Evolutionary conservation across 2,329 filamentous ascomycete genomes (phyloP).

Genomic region (Colletotrichum sp.): DNA sequence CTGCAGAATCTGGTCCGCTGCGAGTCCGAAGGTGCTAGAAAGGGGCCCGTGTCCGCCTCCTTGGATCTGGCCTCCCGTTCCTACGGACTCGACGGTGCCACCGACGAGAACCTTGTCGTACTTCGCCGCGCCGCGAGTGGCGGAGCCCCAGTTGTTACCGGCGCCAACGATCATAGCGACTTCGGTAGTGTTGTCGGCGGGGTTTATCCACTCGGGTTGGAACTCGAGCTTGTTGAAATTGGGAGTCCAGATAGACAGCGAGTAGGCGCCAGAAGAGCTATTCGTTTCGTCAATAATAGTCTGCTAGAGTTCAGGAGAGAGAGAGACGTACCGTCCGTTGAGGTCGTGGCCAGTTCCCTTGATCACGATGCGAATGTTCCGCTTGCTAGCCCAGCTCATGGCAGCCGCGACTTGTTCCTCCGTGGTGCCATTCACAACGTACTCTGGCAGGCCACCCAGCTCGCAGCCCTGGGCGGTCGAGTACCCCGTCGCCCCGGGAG

Average conservation of each 20-base stretch:
- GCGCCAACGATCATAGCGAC: background rate
- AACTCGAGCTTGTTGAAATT: constrained; percentile 15
- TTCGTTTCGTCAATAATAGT: background rate
- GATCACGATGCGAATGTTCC: constrained; percentile 54
- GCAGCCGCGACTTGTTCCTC: constrained; percentile 31
- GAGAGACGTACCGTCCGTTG: constrained; percentile 57
- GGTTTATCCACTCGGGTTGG: background rate
- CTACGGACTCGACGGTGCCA: constrained; percentile 63
- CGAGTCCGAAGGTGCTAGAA: constrained; percentile 43
- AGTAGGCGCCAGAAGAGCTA: constrained; percentile 23
- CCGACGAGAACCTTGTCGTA: constrained; percentile 44
- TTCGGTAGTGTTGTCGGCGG: constrained; percentile 3
- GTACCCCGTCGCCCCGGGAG: background rate
- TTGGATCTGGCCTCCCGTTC: constrained; percentile 65
- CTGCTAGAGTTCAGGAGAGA: background rate
- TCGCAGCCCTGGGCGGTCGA: constrained; percentile 31
- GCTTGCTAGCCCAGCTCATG: constrained; percentile 22
- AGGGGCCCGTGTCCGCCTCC: constrained; percentile 62
- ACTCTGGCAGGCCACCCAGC: constrained; percentile 34
- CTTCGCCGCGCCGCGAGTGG: constrained; percentile 47
- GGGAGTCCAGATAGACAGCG: constrained; percentile 23
- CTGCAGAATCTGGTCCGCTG: constrained; percentile 54
- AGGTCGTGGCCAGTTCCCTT: constrained; percentile 61
- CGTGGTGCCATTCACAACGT: constrained; percentile 38
- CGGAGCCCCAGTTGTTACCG: constrained; percentile 32